Conservation (phyloP, 345 rosid species). For the Chamaenerion angustifolium region DNA sequence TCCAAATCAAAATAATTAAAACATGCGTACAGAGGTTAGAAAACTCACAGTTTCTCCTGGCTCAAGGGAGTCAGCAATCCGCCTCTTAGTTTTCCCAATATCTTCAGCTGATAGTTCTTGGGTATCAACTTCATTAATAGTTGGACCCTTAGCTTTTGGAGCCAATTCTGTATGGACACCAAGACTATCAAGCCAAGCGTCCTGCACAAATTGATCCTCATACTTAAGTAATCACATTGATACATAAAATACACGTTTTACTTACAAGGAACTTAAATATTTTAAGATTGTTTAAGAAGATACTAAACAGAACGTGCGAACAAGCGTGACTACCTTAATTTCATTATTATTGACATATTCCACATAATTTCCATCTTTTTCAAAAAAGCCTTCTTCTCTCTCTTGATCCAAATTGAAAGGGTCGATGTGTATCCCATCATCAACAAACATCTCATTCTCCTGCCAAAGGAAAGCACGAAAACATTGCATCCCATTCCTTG, state of each 20-base stretch:
- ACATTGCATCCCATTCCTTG: constrained; percentile 14
- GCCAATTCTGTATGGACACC: constrained; percentile 38
- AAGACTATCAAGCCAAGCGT: constrained; percentile 94
- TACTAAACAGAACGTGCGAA: not conserved
- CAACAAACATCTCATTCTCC: constrained; percentile 58
- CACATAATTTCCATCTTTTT: constrained; percentile 74
- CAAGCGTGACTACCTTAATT: constrained; percentile 36
- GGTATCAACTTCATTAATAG: constrained; percentile 17
- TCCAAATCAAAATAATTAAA: not conserved
- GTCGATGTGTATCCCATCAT: constrained; percentile 87
- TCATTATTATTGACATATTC: constrained; percentile 73
- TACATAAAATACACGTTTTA: no score
- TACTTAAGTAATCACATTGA: no score
- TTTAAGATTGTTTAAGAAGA: no score
- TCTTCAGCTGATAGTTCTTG: constrained; percentile 63
- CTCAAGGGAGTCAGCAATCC: constrained; percentile 68
- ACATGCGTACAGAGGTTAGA: not conserved
- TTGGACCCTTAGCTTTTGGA: constrained; percentile 17
- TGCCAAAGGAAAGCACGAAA: constrained; percentile 26
- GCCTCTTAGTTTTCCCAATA: constrained; percentile 58
- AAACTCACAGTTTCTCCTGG: constrained; percentile 80
- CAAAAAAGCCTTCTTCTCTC: constrained; percentile 97
- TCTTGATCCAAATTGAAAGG: constrained; percentile 86
- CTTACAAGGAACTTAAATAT: no score
- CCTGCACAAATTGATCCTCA: constrained; percentile 31